Conservation (phyloP, 2,329 filamentous ascomycete species). For the Hypoxylon sp. region DNA sequence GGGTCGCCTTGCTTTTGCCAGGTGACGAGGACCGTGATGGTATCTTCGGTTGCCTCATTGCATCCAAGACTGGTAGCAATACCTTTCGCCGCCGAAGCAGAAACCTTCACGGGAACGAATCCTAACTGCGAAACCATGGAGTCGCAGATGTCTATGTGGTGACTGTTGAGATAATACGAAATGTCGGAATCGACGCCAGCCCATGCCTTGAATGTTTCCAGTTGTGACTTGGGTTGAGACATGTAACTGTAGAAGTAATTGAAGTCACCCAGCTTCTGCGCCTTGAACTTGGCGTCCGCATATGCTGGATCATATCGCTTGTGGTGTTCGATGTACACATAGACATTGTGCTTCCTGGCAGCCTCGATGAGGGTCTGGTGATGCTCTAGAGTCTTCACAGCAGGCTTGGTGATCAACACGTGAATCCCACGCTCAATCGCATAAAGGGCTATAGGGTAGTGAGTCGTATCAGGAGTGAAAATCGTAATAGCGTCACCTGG, state of each 20-base stretch:
- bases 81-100: conserved; percentile 79
- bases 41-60: conserved; percentile 84
- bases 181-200: conserved; percentile 92
- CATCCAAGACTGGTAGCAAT: conserved; percentile 83
- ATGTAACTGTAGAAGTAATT: conserved; percentile 99
- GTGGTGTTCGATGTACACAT: conserved; percentile 95
- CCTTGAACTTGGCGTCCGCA: conserved; percentile 82
- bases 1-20: conserved; percentile 80
- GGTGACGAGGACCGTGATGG: conserved; percentile 88
- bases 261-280: conserved; percentile 84
- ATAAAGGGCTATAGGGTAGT: conserved; percentile 91
- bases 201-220: conserved; percentile 95
- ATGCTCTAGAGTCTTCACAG: conserved; percentile 82
- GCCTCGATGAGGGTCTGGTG: conserved; percentile 80
- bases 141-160: conserved; percentile 93
- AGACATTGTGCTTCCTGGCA: conserved; percentile 77
- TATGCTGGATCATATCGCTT: conserved; percentile 96
- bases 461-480: conserved; percentile 93
- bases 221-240: conserved; percentile 89
- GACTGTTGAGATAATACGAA: conserved; percentile 94
- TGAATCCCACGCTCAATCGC: conserved; percentile 89
- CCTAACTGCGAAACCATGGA: conserved; percentile 81
- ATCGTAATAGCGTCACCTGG: conserved; percentile 92
- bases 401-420: conserved; percentile 93
- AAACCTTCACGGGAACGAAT: conserved; percentile 81